Base-by-base conservation (phyloP, 805 yeast genomes). In the Yueomyces sinensis region DNA sequence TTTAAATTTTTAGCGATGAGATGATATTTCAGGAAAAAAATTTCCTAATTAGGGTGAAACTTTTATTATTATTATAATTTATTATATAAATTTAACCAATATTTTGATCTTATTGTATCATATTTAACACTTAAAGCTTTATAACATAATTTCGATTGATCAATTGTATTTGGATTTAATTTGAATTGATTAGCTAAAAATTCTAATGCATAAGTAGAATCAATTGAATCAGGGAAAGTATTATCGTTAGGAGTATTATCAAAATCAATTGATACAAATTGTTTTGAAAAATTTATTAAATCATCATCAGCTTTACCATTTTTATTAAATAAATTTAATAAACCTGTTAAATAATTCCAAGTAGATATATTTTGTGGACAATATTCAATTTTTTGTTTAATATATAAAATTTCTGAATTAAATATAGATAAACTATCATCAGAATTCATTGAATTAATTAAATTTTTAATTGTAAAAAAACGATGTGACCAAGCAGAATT, bases 401-500 rank as follows among this genome's bases (percentile, higher is more conserved):
- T 67, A 47, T 57, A 82, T 4, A 60, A 63, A 2, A 78, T 47
- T 47, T 87, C 96, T 3, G 47, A 46, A 0, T 56, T 49, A 9
- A 25, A 13, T 5, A 25, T 11, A 20, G 7, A 7, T 3, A 67
- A 41, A 4, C 45, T 43, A 1, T 44, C 38, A 9, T 43, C 41
- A 11, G 28, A 25, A 5, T 35, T 33, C 27, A 42, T 32, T 9
- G 59, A 28, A 4, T 34, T 35, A 5, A 44, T 30, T 7, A 20
- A 7, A 20, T 55, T 52, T 37, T 56, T 56, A 30, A 65, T 45
- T 9, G 80, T 56, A 43, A 77, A 82, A 59, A 64, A 81, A 35
- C 96, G 66, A 56, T 82, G 93, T 39, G 76, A 71, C 98, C 98
- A 91, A 1, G 93, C 95, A 33, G 94, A 80, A 55, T 91, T 91